Percentiles rank a stretch among this genome's conserved stretches.
phyloP scores from a whole-genome alignment of 306 rosid species.

The Pueraria montana region DNA sequence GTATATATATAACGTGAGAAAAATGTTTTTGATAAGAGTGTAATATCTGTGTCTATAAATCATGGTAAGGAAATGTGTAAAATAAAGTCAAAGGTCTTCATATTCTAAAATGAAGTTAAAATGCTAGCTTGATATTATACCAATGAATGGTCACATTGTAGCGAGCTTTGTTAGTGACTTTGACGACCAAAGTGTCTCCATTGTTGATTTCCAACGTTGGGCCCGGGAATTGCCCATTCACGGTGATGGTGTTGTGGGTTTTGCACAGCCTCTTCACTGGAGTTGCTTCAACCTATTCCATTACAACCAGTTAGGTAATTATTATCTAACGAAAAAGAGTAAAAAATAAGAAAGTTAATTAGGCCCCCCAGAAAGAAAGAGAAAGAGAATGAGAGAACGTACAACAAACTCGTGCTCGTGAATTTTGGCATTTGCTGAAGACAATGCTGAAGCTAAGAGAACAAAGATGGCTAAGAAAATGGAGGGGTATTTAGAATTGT shows the following conservation, averaged over 20 bases:
- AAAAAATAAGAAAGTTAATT: not conserved
- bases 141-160: constrained; percentile 92
- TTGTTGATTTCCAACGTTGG: constrained; percentile 88
- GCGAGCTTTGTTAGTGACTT: constrained; percentile 85
- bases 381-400: constrained; percentile 43
- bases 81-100: not conserved
- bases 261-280: constrained; percentile 99
- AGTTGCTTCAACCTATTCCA: constrained; percentile 78
- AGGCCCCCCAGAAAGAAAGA: not conserved
- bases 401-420: constrained; percentile 87
- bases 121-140: constrained; percentile 50
- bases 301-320: not conserved
- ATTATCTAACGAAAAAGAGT: not conserved
- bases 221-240: constrained; percentile 91
- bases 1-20: not conserved
- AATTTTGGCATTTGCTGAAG: constrained; percentile 63
- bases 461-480: constrained; percentile 56
- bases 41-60: not conserved
- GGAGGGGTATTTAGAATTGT: constrained; percentile 38
- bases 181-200: constrained; percentile 85
- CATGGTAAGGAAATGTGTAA: not conserved
- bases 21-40: not conserved
- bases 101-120: not conserved
- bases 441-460: constrained; percentile 64
- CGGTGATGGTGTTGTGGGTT: constrained; percentile 77